Evolutionary conservation across 352 stramenopile species (phyloP).

Genomic region (Phytopythium boreale): DNA sequence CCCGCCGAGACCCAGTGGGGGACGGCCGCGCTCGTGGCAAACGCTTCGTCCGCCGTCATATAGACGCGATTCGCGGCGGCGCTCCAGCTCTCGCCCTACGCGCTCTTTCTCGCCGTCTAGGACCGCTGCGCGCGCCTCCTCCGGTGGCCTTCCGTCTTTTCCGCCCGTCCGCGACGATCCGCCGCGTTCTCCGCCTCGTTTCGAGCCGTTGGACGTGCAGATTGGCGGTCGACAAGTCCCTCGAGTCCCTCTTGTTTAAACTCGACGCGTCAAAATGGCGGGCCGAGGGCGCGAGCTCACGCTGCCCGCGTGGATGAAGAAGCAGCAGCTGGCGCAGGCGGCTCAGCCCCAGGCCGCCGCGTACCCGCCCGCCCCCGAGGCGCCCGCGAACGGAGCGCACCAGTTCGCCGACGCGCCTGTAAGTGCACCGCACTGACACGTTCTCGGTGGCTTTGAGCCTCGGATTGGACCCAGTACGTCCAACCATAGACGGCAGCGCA

Average conservation of each 20-base stretch:
- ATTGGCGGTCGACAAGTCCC: neutral
- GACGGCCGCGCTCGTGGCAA: neutral
- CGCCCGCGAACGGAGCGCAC: constrained; percentile 10
- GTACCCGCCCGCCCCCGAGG: constrained; percentile 9
- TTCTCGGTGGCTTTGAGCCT: too few species aligned
- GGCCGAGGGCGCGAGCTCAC: constrained; percentile 80
- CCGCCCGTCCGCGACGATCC: neutral
- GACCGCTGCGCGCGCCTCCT: constrained; percentile 8
- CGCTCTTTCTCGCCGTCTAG: neutral
- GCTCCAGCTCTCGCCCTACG: neutral
- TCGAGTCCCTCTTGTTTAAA: neutral
- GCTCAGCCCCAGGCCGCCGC: constrained; percentile 5
- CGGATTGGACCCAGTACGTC: neutral
- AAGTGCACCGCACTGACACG: constrained; percentile 3
- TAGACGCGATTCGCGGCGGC: neutral
- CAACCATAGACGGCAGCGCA: neutral
- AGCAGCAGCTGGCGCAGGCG: constrained; percentile 45
- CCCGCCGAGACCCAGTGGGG: neutral
- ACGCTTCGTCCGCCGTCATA: neutral
- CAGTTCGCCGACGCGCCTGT: constrained; percentile 70
- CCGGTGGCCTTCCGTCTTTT: neutral
- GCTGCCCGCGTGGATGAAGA: constrained; percentile 88
- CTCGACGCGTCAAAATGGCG: constrained; percentile 35
- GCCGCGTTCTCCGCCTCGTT: neutral
- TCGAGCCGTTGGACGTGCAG: neutral